phyloP scores from a whole-genome alignment of 805 yeast species.

The Lipomyces oligophaga region DNA sequence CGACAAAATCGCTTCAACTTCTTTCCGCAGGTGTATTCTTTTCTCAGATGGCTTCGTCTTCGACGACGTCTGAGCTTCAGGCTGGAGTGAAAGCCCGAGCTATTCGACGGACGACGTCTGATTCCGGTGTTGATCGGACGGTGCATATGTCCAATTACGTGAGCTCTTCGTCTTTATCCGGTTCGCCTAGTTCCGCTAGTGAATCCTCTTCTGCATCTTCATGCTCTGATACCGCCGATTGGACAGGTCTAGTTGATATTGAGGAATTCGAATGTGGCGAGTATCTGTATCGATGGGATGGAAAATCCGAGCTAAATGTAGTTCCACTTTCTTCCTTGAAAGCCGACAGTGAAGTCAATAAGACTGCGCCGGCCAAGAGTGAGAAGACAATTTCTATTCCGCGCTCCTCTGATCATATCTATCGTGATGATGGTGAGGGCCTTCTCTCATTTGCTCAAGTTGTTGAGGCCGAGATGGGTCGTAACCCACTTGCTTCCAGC shows the following conservation, averaged over 20 bases:
- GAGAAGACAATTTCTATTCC: background rate
- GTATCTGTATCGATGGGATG: slow-evolving; percentile 41
- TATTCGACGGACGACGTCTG: no score
- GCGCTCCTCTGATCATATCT: slow-evolving; percentile 13
- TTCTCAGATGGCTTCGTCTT: background rate
- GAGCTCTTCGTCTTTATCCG: no score
- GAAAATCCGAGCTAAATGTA: slow-evolving; percentile 34
- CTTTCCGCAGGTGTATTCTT: slow-evolving; percentile 34
- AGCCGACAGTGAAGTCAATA: background rate
- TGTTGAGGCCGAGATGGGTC: slow-evolving; percentile 4
- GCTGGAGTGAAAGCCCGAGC: no score
- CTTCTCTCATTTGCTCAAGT: slow-evolving; percentile 7
- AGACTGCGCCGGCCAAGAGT: background rate
- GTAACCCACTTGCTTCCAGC: background rate
- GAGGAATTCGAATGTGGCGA: slow-evolving; percentile 42
- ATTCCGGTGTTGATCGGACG: no score
- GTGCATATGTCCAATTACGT: no score
- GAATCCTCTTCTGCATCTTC: background rate
- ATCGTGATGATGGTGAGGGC: slow-evolving; percentile 6
- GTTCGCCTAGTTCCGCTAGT: background rate
- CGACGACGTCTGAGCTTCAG: slow-evolving; percentile 3
- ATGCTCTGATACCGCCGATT: background rate
- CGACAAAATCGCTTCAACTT: slow-evolving; percentile 43
- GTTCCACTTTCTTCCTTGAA: slow-evolving; percentile 24
- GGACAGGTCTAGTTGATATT: slow-evolving; percentile 3